A percentile compares a stretch with the other conserved stretches of the same genome.
These are phyloP conservation scores for Terana coerulea DNA, from an alignment of 768 basidiomycete species.

Conservation along the genomic window DNA sequence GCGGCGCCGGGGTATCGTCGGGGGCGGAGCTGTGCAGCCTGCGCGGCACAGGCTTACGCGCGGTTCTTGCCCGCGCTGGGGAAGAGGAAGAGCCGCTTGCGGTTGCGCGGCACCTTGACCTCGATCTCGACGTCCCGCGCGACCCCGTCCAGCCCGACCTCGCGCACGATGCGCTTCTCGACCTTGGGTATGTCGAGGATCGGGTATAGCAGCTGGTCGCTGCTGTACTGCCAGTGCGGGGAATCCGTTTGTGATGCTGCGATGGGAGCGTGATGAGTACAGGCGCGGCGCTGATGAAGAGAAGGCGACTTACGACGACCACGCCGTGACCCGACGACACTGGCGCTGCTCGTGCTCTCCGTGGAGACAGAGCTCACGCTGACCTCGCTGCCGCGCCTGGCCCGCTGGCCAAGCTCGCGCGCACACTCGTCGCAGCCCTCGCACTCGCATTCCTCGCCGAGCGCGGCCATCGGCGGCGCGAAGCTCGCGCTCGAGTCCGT, in stretches of 20 bases:
- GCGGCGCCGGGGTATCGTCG: background rate
- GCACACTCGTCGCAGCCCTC: conserved; percentile 1
- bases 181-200: conserved; percentile 55
- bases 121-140: conserved; percentile 48
- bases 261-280: background rate
- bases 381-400: conserved; percentile 36
- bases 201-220: conserved; percentile 66
- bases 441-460: conserved; percentile 15
- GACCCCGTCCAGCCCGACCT: conserved; percentile 42
- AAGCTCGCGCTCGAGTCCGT: conserved; percentile 19
- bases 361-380: conserved; percentile 24
- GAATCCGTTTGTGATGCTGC: background rate
- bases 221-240: conserved; percentile 41
- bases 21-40: background rate
- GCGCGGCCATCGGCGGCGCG: conserved; percentile 3
- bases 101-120: conserved; percentile 50
- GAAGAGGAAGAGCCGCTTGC: conserved; percentile 71
- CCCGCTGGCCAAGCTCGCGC: conserved; percentile 35
- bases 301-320: conserved; percentile 14
- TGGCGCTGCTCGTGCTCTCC: conserved; percentile 11
- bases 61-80: conserved; percentile 28
- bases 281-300: background rate
- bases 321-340: conserved; percentile 14
- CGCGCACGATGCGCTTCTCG: conserved; percentile 46
- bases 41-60: too few species aligned